These are phyloP conservation scores for Tieghemiomyces parasiticus DNA, from an alignment of 192 early-diverging fungal genomes.

Conservation along the genomic window DNA sequence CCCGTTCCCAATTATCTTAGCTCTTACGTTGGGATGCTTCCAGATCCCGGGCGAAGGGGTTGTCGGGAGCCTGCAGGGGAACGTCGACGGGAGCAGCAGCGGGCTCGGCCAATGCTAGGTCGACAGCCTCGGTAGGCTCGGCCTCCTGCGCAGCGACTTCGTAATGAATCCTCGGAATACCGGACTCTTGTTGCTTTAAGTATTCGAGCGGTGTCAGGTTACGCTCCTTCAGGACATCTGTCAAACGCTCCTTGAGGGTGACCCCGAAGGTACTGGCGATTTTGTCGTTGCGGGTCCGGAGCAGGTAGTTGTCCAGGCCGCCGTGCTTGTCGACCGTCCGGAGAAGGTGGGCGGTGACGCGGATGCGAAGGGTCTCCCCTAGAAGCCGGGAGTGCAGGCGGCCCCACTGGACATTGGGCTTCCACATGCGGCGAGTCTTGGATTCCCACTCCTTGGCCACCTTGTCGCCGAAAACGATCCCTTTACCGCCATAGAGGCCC, in stretches of 20 bases:
- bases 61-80: too few species aligned
- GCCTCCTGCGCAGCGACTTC: too few species aligned
- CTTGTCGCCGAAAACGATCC: constrained; percentile 21
- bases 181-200: too few species aligned
- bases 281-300: constrained; percentile 49
- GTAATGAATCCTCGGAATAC: too few species aligned
- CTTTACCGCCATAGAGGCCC: constrained; percentile 1
- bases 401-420: constrained; percentile 58
- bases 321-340: constrained; percentile 75
- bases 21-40: too few species aligned
- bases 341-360: constrained; percentile 49
- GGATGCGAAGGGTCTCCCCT: constrained; percentile 33
- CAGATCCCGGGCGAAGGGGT: too few species aligned
- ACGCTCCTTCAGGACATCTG: constrained; percentile 6
- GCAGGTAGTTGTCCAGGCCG: constrained; percentile 59
- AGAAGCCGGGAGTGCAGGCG: constrained; percentile 49
- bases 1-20: too few species aligned
- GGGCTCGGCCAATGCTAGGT: too few species aligned
- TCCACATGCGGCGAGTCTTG: constrained; percentile 61
- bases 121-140: too few species aligned
- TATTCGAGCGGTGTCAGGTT: too few species aligned
- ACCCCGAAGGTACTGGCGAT: constrained; percentile 40
- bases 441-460: constrained; percentile 37
- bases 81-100: too few species aligned
- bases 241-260: constrained; percentile 34